phyloP scores from a whole-genome alignment of 2,329 filamentous ascomycete species.

The Aspergillus pseudoterreus region DNA sequence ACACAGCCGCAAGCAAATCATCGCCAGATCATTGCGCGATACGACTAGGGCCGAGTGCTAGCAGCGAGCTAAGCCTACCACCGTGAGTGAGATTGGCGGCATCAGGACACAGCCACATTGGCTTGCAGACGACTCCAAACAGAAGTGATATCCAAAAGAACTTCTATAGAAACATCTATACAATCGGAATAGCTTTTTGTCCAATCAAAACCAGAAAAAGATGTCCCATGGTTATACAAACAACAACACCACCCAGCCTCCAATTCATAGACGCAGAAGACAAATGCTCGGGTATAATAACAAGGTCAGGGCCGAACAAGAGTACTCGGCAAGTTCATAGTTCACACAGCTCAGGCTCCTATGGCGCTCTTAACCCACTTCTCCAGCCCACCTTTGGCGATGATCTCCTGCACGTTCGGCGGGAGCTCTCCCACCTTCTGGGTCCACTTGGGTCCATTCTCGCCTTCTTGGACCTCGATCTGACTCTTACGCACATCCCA shows the following conservation, averaged over 20 bases:
- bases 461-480: constrained; percentile 68
- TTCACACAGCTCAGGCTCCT: constrained; percentile 10
- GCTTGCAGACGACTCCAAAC: background rate
- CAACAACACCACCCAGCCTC: too few species aligned
- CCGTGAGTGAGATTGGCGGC: background rate
- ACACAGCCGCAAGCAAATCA: too few species aligned
- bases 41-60: too few species aligned
- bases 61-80: background rate
- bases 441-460: constrained; percentile 65
- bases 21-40: too few species aligned
- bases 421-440: constrained; percentile 80
- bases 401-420: constrained; percentile 82
- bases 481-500: constrained; percentile 76
- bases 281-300: constrained; percentile 4
- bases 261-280: background rate
- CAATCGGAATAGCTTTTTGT: too few species aligned
- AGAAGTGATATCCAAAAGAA: background rate
- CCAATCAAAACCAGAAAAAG: too few species aligned
- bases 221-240: too few species aligned
- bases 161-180: too few species aligned
- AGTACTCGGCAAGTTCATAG: too few species aligned
- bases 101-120: background rate
- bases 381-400: constrained; percentile 72
- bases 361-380: constrained; percentile 77
- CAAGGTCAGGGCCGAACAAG: background rate